Percentiles rank a stretch among this genome's conserved stretches.
Evolutionary conservation across 176 grass and related monocot genomes (phyloP).

Genomic region (Thinopyrum elongatum): DNA sequence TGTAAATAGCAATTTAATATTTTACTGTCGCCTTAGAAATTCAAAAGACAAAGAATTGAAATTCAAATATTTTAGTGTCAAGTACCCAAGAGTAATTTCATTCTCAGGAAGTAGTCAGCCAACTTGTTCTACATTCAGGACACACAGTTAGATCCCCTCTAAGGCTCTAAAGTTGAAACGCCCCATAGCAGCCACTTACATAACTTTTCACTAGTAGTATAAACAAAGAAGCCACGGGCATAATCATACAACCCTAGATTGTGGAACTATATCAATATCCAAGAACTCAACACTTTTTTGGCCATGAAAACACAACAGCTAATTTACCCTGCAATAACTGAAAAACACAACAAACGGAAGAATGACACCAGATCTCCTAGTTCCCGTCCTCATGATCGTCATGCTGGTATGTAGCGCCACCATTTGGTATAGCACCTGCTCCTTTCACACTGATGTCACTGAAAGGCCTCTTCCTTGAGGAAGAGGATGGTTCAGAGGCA

Average conservation of each 20-base stretch:
- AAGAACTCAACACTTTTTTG: background rate
- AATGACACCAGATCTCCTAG: slow-evolving; percentile 28
- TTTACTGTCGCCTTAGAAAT: background rate
- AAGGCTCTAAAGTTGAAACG: background rate
- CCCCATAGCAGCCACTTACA: background rate
- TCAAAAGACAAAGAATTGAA: background rate
- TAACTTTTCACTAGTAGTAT: background rate
- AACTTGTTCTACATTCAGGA: slow-evolving; percentile 5
- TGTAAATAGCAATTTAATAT: background rate
- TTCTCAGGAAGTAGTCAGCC: background rate
- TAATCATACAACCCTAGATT: slow-evolving; percentile 15
- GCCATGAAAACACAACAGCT: slow-evolving; percentile 20
- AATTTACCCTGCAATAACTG: slow-evolving; percentile 2
- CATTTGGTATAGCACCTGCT: slow-evolving; percentile 33
- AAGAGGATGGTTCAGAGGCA: slow-evolving; percentile 21
- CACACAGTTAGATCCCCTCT: background rate
- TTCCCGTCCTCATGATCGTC: slow-evolving; percentile 42
- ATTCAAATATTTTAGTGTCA: background rate
- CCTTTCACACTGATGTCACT: slow-evolving; percentile 30
- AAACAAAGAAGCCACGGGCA: slow-evolving; percentile 9
- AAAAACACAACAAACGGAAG: background rate
- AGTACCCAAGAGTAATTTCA: background rate
- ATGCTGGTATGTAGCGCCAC: slow-evolving; percentile 8
- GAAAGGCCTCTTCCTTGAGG: slow-evolving; percentile 60
- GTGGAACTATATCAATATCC: background rate